These are phyloP conservation scores for Podospora bellae-mahoneyi DNA, from an alignment of 495 filamentous ascomycete genomes.

Conservation along the genomic window DNA sequence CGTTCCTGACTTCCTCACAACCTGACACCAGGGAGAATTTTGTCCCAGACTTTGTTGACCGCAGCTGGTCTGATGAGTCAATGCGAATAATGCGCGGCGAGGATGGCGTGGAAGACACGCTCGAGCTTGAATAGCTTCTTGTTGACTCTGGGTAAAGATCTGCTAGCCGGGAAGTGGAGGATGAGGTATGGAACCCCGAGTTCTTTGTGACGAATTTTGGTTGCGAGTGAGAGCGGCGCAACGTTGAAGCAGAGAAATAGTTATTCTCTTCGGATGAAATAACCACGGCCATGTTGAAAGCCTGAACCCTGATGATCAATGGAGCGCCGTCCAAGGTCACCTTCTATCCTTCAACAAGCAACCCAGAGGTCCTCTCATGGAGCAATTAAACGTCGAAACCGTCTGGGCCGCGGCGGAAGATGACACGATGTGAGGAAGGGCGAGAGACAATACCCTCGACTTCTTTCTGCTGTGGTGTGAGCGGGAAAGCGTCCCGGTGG, in stretches of 20 bases:
- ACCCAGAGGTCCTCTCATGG: slow-evolving; percentile 27
- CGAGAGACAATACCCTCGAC: neutral
- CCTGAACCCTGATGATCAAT: slow-evolving; percentile 20
- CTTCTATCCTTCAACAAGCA: slow-evolving; percentile 29
- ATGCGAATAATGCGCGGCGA: slow-evolving; percentile 39
- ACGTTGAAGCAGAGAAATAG: slow-evolving; percentile 41
- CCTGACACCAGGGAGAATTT: slow-evolving; percentile 59
- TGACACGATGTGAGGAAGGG: neutral
- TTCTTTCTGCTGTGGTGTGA: slow-evolving; percentile 15
- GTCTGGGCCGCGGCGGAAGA: neutral
- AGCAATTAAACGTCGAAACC: neutral
- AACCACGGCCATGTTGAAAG: slow-evolving; percentile 45
- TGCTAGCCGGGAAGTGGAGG: slow-evolving; percentile 43
- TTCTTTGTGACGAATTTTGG: slow-evolving; percentile 39
- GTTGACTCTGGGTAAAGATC: slow-evolving; percentile 36
- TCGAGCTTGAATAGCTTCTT: slow-evolving; percentile 39
- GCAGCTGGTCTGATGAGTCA: slow-evolving; percentile 42
- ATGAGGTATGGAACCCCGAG: slow-evolving; percentile 39
- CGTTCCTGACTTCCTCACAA: slow-evolving; percentile 47
- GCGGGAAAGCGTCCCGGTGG: slow-evolving; percentile 14
- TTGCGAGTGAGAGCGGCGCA: slow-evolving; percentile 51
- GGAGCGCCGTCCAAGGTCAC: slow-evolving; percentile 30
- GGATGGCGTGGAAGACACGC: slow-evolving; percentile 48
- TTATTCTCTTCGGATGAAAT: slow-evolving; percentile 44
- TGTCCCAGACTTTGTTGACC: slow-evolving; percentile 59